Base-by-base conservation (phyloP, 305 asterid species). In the Stenogyne calaminthoides region DNA sequence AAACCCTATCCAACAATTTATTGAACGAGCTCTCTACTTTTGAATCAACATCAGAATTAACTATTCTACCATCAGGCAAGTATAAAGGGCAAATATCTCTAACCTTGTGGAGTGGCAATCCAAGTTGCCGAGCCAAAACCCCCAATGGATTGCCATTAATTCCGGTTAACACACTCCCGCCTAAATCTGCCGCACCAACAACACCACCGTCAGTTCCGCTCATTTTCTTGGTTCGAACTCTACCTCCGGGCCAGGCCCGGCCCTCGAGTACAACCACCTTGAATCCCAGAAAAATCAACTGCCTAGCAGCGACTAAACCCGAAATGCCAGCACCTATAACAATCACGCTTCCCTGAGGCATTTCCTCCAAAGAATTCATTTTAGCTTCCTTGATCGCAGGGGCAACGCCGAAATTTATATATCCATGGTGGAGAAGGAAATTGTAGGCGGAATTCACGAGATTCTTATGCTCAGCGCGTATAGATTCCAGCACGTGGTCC, bases 91-190 rank as follows among this genome's bases (percentile, higher is more conserved):
- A 94, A 18, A 89, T 85, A 76, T 94, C 98, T 77, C 98, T 91
- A 81, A 91, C 98, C 97, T 94, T 94, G 71, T 94, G 98, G 57
- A 94, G 89, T 2, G 93, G 98, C 63, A 86, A 60, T 15, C 89
- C 97, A 15, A 94, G 81, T 81, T 94, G 98, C 60, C 98, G 86
- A 4, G 96, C 98, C 18, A 94, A 84, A 70, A 94, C 98, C 42
- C 97, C 98, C 77, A 94, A 78, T 0, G 98, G 98, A 66, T 94
- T 94, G 37, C 98, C 98, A 77, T 91, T 94, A 67, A 89, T 94
- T 49, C 98, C 98, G 0, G 98, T 94, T 64, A 94, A 80, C 36
- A 94, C 98, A 56, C 98, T 94, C 58, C 98, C 98, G 37, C 98
- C 98, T 77, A 94, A 83, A 82, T 94, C 98, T 5, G 97, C 98